Conservation (phyloP, 2,329 filamentous ascomycete genomes). For the Graphilbum fragrans region DNA sequence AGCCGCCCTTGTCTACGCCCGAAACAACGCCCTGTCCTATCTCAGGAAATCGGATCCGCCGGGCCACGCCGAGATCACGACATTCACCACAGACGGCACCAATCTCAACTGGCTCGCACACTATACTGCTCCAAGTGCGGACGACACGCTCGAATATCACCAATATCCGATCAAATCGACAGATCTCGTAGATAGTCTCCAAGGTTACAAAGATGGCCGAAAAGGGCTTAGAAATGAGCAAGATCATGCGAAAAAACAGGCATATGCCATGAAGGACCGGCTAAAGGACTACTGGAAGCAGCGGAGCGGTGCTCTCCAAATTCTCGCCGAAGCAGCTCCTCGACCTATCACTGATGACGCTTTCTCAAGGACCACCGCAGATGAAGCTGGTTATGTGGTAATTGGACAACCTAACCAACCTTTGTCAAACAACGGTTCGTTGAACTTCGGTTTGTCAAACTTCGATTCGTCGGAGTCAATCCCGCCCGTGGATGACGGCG, state of each 20-base stretch:
- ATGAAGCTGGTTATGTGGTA: too few species aligned
- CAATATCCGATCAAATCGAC: constrained; percentile 10
- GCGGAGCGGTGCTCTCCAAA: background rate
- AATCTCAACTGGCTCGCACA: constrained; percentile 15
- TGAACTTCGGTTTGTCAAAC: too few species aligned
- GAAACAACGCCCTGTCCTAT: constrained; percentile 14
- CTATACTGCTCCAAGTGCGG: constrained; percentile 9
- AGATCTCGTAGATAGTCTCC: constrained; percentile 2
- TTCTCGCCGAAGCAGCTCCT: background rate
- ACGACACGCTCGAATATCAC: constrained; percentile 8
- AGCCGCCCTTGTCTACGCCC: constrained; percentile 15
- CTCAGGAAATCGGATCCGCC: constrained; percentile 8
- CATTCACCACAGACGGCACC: constrained; percentile 15
- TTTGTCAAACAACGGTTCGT: too few species aligned
- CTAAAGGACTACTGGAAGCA: background rate
- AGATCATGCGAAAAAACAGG: constrained; percentile 4
- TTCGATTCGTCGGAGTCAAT: background rate
- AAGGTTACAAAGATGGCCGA: background rate
- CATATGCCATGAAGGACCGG: constrained; percentile 3
- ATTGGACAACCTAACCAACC: too few species aligned
- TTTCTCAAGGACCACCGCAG: background rate
- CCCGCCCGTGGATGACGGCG: background rate
- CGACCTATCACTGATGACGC: background rate
- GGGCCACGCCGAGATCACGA: constrained; percentile 13
- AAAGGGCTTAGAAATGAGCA: constrained; percentile 4